Base-by-base conservation (phyloP, 306 rosid species). In the Castanea crenata region DNA sequence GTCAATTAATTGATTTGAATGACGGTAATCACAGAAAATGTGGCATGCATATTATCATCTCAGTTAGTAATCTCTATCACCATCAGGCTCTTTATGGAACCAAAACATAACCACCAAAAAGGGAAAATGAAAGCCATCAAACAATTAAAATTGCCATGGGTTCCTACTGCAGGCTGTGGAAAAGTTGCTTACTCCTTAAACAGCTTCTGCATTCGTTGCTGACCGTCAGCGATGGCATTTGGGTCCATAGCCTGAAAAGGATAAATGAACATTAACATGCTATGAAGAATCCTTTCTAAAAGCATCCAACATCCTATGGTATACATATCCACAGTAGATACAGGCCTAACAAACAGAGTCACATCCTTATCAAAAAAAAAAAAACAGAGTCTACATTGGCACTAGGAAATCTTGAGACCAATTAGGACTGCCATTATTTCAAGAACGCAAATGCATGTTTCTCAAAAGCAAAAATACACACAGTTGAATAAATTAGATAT, bases 121-220 rank as follows among this genome's bases (percentile, higher is more conserved):
- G 74, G 54, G 61, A 61, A 19, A 41, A 51, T 27, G 76, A 20
- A 58, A 34, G 29, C 31, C 74, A 56, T 3, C 55, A 71, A 76
- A 31, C 12, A 38, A 34, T 32, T 56, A 8, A 76, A 76, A 73
- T 49, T 23, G 38, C 27, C 14, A 44, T 41, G 46, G 15, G 25
- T 51, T 72, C 77, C 38, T 58, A 49, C 54, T 61, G 23, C n/a
- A 46, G 31, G 6, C 59, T 19, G 58, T 41, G 38, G 16, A 32
- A 77, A 56, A 27, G 46, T 32, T 16, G 68, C 92, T 81, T 85
- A 89, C 92, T 89, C 86, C 44, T 79, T 74, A 81, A 85, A 87
- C 61, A 89, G 74, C 16, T 49, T 71, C 63, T 79, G 12, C 81
- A 85, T 77, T 76, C 74, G 62, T 72, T 20, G 67, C 71, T 87